Percentiles rank a stretch among this genome's conserved stretches.
These are phyloP conservation scores for Coemansia sp. DNA, from an alignment of 192 early-diverging fungal species.

Conservation along the genomic window DNA sequence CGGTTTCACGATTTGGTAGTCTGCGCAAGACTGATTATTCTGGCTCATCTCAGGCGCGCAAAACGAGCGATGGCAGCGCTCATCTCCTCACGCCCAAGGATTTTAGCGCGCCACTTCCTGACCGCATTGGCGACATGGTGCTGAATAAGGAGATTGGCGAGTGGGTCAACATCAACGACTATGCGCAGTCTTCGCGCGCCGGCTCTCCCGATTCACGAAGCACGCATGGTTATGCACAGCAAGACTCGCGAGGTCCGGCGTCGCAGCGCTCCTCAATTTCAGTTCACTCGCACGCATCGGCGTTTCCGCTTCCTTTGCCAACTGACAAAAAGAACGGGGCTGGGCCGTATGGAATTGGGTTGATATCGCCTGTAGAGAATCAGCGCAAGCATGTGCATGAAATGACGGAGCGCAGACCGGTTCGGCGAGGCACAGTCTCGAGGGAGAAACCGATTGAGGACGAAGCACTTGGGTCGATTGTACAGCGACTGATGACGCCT, in stretches of 20 bases:
- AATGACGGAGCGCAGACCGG: conserved; percentile 40
- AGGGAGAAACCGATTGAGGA: conserved; percentile 33
- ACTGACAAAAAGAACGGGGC: conserved; percentile 4
- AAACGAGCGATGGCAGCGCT: conserved; percentile 45
- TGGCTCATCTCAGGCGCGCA: conserved; percentile 30
- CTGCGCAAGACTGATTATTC: conserved; percentile 23
- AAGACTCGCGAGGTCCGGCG: conserved; percentile 19
- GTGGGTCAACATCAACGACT: conserved; percentile 48
- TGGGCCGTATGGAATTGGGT: conserved; percentile 29
- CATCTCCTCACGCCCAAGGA: conserved; percentile 39
- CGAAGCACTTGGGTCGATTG: conserved; percentile 47
- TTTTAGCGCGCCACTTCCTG: conserved; percentile 31
- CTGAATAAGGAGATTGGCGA: conserved; percentile 38
- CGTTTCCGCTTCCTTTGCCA: conserved; percentile 43
- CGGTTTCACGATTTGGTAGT: conserved; percentile 24
- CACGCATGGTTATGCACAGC: not conserved
- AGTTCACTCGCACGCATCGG: conserved; percentile 31
- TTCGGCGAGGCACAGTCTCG: conserved; percentile 7
- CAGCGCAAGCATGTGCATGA: conserved; percentile 38
- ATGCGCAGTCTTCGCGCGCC: conserved; percentile 7
- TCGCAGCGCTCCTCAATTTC: conserved; percentile 45
- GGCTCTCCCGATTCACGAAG: conserved; percentile 11
- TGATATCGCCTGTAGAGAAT: conserved; percentile 44
- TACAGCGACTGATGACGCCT: conserved; percentile 45
- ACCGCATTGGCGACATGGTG: conserved; percentile 50